Evolutionary conservation across 129 eudicot genomes (phyloP), one percentile per base, ranked within the genome.

Genomic region (Sambucus nigra): DNA sequence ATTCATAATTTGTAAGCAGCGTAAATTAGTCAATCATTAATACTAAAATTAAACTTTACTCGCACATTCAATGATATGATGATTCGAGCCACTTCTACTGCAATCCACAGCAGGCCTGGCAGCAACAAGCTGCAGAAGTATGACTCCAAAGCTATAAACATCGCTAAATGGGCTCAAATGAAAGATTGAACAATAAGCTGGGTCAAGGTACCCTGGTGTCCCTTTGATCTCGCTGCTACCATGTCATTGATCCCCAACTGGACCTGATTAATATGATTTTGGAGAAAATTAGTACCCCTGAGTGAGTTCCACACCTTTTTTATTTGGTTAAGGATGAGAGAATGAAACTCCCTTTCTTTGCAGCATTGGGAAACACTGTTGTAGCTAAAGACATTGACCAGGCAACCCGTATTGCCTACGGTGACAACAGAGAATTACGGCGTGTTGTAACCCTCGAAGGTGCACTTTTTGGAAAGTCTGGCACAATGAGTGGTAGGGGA

Each of bases 401-500:
- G 94, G 99, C 95, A 52, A 68, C 94, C n/a, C 87, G 95, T 7
- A 82, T 91, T 38, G 99, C 94, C 35, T 91, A 91, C 31, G 94
- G 95, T 17, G 66, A 61, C 25, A 69, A 65, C 67, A 79, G 61
- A 26, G 95, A 78, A 47, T 76, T 79, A 46, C 46, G 84, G 53
- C 95, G 95, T 19, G 89, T 91, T 27, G 99, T 91, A 45, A 91
- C 99, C 26, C 69, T 86, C 25, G 86, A 91, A 52, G 99, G 95
- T 49, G 84, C 79, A 28, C 77, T 91, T 13, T 79, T 85, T 51
- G 95, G 82, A 72, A 82, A 72, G 66, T 82, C 99, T 18, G 99
- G 99, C 26, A 91, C 99, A 4, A 92, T 92, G 95, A 79, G 84
- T 77, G 99, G 99, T 62, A 96, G 99, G 22, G 99, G 96, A 41